Conservation (phyloP, 2,329 filamentous ascomycete species). For the Plectosphaerella sp. region DNA sequence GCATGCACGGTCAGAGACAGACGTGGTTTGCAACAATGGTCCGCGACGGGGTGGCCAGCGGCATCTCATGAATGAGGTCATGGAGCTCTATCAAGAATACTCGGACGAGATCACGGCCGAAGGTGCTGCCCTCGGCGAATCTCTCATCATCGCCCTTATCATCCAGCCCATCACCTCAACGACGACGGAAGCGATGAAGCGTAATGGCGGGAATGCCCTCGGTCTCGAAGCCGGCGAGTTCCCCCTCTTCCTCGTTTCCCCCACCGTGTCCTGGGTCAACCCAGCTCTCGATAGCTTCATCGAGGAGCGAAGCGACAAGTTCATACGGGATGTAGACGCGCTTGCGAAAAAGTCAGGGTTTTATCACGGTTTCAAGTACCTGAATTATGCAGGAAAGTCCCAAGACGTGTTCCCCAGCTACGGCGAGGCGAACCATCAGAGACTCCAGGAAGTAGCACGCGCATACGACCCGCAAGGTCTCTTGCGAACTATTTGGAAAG, state of each 20-base stretch:
- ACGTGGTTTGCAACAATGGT: constrained; percentile 24
- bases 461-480: constrained; percentile 22
- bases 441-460: constrained; percentile 15
- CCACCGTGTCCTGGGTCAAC: constrained; percentile 17
- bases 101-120: constrained; percentile 8
- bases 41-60: constrained; percentile 7
- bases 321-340: constrained; percentile 18
- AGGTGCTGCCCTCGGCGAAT: constrained; percentile 6
- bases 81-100: constrained; percentile 17
- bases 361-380: constrained; percentile 27
- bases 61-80: constrained; percentile 19
- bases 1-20: constrained; percentile 18
- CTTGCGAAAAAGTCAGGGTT: constrained; percentile 21
- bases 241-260: constrained; percentile 25
- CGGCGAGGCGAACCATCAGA: constrained; percentile 24
- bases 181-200: constrained; percentile 22
- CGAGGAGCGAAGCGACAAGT: constrained; percentile 9
- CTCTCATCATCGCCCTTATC: constrained; percentile 16
- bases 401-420: constrained; percentile 35
- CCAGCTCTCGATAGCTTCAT: constrained; percentile 23
- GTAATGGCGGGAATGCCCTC: constrained; percentile 35
- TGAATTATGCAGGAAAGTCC: constrained; percentile 26
- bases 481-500: constrained; percentile 17
- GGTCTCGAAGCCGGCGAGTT: constrained; percentile 29
- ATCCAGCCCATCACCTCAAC: constrained; percentile 35